Evolutionary conservation across 2,329 filamentous ascomycete species (phyloP), one percentile per base, ranked within the genome.

Genomic region (Sphaerostilbella broomeana): DNA sequence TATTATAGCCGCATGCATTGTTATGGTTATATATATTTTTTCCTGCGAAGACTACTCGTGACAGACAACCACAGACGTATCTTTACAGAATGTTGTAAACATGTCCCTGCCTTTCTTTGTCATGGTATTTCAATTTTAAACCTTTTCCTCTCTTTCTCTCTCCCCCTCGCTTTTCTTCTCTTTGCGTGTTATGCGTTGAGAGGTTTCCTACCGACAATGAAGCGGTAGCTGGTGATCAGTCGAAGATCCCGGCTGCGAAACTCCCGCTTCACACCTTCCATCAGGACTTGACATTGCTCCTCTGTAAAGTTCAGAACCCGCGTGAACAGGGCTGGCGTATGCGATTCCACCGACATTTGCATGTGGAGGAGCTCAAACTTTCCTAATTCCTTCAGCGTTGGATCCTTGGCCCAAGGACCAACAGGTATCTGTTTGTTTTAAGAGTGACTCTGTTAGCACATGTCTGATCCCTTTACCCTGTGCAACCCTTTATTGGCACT

Each of bases 321-420:
- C 0, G 62, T 61, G 43, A 66, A 63, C 8, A 67, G 50, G 0
- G 63, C 63, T 0, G 60, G 62, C 1, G 61, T 64, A 37, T 67
- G 61, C 9, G 63, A 65, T 31, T 62, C 63, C 2, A 62, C 62
- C 12, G 62, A 62, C 63, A 65, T 65, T 38, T 65, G 61, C 62
- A 65, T 64, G 30, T 66, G 60, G 0, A 57, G 49, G 29, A 59
- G 49, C 49, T 65, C 62, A 35, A 54, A 64, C 1, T 50, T 49
- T 25, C 61, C 61, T 0, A 64, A 45, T 33, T 64, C 60, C 38
- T 65, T 64, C 24, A 64, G 43, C 2, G 47, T 42, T 4, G 55
- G 53, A 2, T 64, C 57, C 36, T 60, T 64, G 18, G 61, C 55
- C 62, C 62, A 65, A 0, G 59, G 55, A 0, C 62, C 62, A 8